Base-by-base conservation (phyloP, 495 filamentous ascomycete genomes). In the Xylaria venustula region DNA sequence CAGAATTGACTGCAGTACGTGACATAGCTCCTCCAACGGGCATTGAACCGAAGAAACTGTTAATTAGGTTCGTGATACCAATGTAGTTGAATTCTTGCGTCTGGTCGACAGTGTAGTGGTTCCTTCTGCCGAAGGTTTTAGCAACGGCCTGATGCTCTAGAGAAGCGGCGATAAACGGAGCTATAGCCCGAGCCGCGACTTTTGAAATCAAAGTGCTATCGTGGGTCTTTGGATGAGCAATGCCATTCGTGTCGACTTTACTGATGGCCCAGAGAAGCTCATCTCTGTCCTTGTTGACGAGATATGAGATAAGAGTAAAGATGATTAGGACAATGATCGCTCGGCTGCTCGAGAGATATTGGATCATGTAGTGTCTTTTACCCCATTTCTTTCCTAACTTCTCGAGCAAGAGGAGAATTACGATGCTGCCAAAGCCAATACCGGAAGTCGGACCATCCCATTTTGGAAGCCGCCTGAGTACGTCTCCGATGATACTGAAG, bases 131-230 rank as follows among this genome's bases (percentile, higher is more conserved):
- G 55, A 83, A 83, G 3, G 77, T 76, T 14, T 76, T 75, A 7
- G 71, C 79, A 26, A 82, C 79, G 15, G 79, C 78, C 37, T 77
- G 73, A 49, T 83, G 80, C 62, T 83, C 80, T 15, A 83, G 67
- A 4, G 75, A 68, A 0, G 73, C 73, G 3, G 75, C 78, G 25
- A 83, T 69, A 37, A 83, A 73, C n/a, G 76, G 71, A 22, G 77
- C 72, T 41, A 81, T 76, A 41, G 70, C 71, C 11, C 71, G 70
- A 12, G 65, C 67, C 0, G 71, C 70, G 1, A 79, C 75, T 58
- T 72, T 73, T 11, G 68, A 65, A 8, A 81, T 62, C 1, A 82
- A 64, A 2, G 34, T 64, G 3, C 54, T 59, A 20, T 58, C 61
- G 15, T 77, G 77, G 17, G 70, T 69, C 44, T 71, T 65, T 0